These are phyloP conservation scores for Linnemannia hyalina DNA, from an alignment of 192 early-diverging fungal genomes.

Conservation along the genomic window DNA sequence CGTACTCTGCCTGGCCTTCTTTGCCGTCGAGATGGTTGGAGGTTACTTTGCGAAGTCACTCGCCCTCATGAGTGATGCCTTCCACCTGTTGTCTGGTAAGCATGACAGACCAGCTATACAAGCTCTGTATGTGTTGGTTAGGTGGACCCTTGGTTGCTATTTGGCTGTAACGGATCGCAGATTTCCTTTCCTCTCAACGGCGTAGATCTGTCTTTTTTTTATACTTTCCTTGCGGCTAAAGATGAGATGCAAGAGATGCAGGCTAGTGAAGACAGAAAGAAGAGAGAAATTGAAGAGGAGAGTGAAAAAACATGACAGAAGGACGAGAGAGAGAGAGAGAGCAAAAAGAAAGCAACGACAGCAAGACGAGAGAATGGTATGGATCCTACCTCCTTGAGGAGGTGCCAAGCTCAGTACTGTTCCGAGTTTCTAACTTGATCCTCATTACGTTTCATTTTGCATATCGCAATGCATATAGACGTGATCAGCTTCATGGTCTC, in stretches of 20 bases:
- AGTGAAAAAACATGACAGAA: too few relatives aligned
- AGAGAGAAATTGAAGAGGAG: too few relatives aligned
- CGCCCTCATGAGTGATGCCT: constrained; percentile 81
- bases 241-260: not conserved
- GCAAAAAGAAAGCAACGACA: too few relatives aligned
- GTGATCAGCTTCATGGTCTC: constrained; percentile 83
- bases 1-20: constrained; percentile 63
- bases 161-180: not conserved
- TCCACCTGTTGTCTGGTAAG: constrained; percentile 79
- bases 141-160: not conserved
- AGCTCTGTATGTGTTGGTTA: not conserved
- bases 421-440: not conserved
- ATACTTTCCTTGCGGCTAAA: not conserved
- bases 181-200: constrained; percentile 1
- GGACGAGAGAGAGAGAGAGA: too few relatives aligned
- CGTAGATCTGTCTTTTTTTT: not conserved
- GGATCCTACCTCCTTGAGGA: not conserved
- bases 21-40: constrained; percentile 73
- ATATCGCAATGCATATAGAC: constrained; percentile 52
- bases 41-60: constrained; percentile 74
- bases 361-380: not conserved
- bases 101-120: not conserved
- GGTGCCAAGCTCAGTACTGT: not conserved
- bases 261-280: too few relatives aligned
- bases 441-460: not conserved